These are phyloP conservation scores for Neospora caninum DNA, from an alignment of 169 alveolate species.

Conservation along the genomic window DNA sequence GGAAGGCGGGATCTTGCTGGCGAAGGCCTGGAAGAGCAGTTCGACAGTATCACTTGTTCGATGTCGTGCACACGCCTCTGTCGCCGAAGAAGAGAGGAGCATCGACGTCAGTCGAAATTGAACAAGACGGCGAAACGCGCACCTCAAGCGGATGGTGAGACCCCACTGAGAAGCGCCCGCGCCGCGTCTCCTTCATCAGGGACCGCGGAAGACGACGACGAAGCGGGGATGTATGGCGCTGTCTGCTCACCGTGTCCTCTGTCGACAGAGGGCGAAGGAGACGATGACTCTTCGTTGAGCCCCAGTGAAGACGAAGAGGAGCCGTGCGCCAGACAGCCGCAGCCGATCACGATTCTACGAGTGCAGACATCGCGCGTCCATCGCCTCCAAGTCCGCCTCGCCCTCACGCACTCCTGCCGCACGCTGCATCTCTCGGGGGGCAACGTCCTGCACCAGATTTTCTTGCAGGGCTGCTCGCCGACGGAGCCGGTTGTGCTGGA, in stretches of 20 bases:
- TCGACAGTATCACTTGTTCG: background rate
- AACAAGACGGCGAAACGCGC: background rate
- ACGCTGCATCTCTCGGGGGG: constrained; percentile 21
- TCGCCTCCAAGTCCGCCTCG: constrained; percentile 44
- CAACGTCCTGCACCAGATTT: constrained; percentile 34
- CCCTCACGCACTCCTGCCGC: constrained; percentile 33
- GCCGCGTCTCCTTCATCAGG: no score
- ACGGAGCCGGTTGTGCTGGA: constrained; percentile 36
- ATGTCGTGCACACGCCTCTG: background rate
- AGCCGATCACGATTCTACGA: background rate
- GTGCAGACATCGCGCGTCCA: constrained; percentile 42
- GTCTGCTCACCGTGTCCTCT: background rate
- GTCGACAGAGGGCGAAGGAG: background rate
- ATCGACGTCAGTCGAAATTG: background rate
- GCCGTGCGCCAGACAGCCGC: background rate
- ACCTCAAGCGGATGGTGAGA: background rate
- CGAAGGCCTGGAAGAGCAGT: background rate
- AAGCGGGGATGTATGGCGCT: no score
- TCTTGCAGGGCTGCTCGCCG: constrained; percentile 42
- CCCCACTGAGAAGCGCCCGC: no score
- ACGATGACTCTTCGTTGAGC: background rate
- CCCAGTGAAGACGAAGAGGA: background rate
- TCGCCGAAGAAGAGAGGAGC: background rate
- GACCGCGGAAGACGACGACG: no score
- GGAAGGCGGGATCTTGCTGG: background rate